Evolutionary conservation across 1,284 basidiomycete genomes (phyloP).

Genomic region (Neonothopanus nambi): DNA sequence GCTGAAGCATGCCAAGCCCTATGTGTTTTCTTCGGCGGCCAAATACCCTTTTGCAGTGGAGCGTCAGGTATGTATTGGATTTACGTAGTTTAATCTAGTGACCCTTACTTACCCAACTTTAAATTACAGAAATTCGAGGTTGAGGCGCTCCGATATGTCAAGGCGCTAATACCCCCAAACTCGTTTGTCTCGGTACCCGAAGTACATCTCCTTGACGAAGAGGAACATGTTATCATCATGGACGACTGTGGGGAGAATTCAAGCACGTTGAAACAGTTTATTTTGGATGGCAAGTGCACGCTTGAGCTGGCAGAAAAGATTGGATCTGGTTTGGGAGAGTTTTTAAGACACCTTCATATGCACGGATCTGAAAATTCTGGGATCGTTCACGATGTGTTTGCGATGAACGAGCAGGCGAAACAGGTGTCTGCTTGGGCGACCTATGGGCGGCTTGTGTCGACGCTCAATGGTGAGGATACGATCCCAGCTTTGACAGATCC

Average conservation of each 20-base stretch:
- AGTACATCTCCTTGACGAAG: conserved; percentile 50
- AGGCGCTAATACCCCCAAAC: conserved; percentile 30
- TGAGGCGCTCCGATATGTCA: conserved; percentile 44
- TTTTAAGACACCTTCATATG: conserved; percentile 51
- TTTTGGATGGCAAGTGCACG: conserved; percentile 39
- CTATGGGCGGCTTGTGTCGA: conserved; percentile 37
- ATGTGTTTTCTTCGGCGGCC: conserved; percentile 26
- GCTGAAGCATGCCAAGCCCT: conserved; percentile 57
- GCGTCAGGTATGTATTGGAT: conserved; percentile 47
- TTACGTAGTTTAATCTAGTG: too few relatives aligned
- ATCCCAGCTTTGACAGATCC: conserved; percentile 40
- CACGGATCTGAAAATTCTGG: conserved; percentile 24
- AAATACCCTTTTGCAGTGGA: conserved; percentile 41
- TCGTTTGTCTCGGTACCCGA: conserved; percentile 46
- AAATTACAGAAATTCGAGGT: conserved; percentile 47
- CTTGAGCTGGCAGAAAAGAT: conserved; percentile 39
- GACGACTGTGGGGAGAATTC: conserved; percentile 51
- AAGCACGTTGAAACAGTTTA: conserved; percentile 48
- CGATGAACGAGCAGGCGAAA: conserved; percentile 42
- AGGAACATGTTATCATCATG: conserved; percentile 54
- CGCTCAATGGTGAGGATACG: conserved; percentile 37
- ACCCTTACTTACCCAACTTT: conserved; percentile 9
- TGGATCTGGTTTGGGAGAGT: conserved; percentile 50
- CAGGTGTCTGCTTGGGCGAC: conserved; percentile 37
- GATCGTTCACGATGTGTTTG: conserved; percentile 36